Base-by-base conservation (phyloP, 2,329 filamentous ascomycete genomes). In the Trichophaea hybrida region DNA sequence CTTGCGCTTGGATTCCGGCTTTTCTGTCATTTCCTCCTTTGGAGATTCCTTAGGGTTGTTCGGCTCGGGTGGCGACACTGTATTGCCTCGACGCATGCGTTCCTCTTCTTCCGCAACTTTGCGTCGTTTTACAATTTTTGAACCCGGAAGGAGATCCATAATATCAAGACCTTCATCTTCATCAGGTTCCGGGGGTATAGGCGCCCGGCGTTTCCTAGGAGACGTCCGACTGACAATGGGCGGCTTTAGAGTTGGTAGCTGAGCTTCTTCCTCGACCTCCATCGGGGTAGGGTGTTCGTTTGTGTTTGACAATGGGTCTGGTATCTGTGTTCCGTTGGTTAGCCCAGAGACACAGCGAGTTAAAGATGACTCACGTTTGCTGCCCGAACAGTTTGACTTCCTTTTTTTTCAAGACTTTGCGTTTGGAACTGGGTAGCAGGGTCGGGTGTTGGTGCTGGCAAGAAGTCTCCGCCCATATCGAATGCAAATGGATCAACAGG, bases 71-170 rank as follows among this genome's bases (percentile, higher is more conserved):
- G 71, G 61, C 10, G 48, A n/a, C 40, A 57, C 56, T 46, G 68
- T 61, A 51, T 68, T 64, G 58, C 70, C 69, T 51, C 71, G 69
- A 34, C 73, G 69, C 6, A 74, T 66, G 2, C 77, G 74, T 35
- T 77, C 74, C 64, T 77, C 73, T 49, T 79, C 77, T 55, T 77
- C 77, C 62, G 80, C 83, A 17, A 87, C 76, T 32, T 84, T 82
- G 24, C 85, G 83, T n/a, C 83, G 81, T 71, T 94, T 97, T 69
- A 89, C 80, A 4, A 82, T 82, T 33, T 85, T 82, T 2, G 86
- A 83, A 0, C 84, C 87, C 0, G 89, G 86, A 1, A 90, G 82
- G 58, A 95, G 79, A 24, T 79, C 77, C 12, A 88, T 82, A 70
- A 91, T 80, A 6, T 80, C 50, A 12, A 53, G 34, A 37, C 37